Evolutionary conservation across 2,329 filamentous ascomycete genomes (phyloP).

Genomic region (Pseudofabraea citricarpa): DNA sequence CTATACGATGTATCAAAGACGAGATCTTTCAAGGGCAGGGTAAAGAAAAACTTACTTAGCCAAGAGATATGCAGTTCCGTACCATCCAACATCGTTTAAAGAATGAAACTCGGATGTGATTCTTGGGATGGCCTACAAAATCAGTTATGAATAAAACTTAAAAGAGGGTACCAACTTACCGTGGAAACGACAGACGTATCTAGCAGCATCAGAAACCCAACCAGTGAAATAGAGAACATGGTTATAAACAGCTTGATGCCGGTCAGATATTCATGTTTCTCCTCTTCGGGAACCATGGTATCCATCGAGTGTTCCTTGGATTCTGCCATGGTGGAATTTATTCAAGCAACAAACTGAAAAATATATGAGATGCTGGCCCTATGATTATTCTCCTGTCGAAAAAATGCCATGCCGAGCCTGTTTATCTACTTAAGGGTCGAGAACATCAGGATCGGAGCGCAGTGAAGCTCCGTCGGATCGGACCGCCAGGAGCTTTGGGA

Average conservation of each 20-base stretch:
- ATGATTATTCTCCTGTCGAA: too few species aligned
- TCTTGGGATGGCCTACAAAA: conserved; percentile 27
- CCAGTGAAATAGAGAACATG: not conserved
- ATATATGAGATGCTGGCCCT: too few species aligned
- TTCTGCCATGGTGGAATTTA: too few species aligned
- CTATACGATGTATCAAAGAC: conserved; percentile 23
- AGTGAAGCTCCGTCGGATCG: too few species aligned
- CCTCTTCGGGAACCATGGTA: too few species aligned
- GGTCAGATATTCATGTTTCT: not conserved
- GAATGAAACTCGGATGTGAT: conserved; percentile 32
- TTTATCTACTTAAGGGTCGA: too few species aligned
- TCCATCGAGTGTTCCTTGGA: too few species aligned
- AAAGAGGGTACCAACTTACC: not conserved
- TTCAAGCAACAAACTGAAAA: too few species aligned
- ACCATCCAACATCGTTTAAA: conserved; percentile 31
- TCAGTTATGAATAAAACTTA: not conserved
- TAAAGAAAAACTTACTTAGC: conserved; percentile 2
- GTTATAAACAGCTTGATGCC: not conserved
- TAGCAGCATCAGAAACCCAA: not conserved
- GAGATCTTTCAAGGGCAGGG: not conserved
- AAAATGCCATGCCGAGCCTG: too few species aligned
- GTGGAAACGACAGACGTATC: not conserved
- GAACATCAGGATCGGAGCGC: too few species aligned
- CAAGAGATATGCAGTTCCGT: conserved; percentile 29
- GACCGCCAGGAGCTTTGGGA: too few species aligned